Percentiles rank a stretch among this genome's conserved stretches.
These are phyloP conservation scores for Sugiyamaella mastotermitis DNA, from an alignment of 805 yeast genomes.

Conservation along the genomic window DNA sequence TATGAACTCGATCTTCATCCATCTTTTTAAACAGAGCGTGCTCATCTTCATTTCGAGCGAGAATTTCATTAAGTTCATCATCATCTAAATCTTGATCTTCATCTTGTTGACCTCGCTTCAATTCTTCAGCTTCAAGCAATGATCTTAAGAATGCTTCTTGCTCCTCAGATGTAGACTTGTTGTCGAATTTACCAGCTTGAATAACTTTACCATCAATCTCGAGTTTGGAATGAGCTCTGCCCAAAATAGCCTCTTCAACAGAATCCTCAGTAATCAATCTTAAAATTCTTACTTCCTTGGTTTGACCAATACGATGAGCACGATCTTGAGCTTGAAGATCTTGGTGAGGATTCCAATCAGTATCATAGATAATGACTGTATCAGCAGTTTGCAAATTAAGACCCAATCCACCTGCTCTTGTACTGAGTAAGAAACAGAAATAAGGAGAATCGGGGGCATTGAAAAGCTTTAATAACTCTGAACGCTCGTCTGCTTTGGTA, in stretches of 20 bases:
- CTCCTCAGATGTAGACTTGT: conserved; percentile 92
- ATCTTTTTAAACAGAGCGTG: conserved; percentile 52
- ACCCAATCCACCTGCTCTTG: conserved; percentile 98
- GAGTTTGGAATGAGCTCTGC: conserved; percentile 85
- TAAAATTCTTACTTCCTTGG: conserved; percentile 90
- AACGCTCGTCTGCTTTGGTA: conserved; percentile 94
- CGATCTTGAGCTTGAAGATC: conserved; percentile 99
- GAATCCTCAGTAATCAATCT: conserved; percentile 88
- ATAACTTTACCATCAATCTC: conserved; percentile 97
- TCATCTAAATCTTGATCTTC: conserved; percentile 68
- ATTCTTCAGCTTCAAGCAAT: conserved; percentile 81
- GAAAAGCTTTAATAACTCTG: conserved; percentile 67
- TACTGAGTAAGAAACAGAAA: conserved; percentile 80
- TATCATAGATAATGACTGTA: conserved; percentile 93
- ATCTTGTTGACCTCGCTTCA: conserved; percentile 38
- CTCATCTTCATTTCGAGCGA: conserved; percentile 78
- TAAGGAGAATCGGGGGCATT: conserved; percentile 83
- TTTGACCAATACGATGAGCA: conserved; percentile 97
- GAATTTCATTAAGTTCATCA: conserved; percentile 76
- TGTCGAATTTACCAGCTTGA: conserved; percentile 98
- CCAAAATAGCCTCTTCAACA: conserved; percentile 88
- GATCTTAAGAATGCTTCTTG: conserved; percentile 89
- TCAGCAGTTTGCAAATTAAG: conserved; percentile 95
- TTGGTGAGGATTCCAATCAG: conserved; percentile 99
- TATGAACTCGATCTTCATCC: conserved; percentile 50